phyloP scores from a whole-genome alignment of 306 rosid genomes.

The Cicer judaicum region DNA sequence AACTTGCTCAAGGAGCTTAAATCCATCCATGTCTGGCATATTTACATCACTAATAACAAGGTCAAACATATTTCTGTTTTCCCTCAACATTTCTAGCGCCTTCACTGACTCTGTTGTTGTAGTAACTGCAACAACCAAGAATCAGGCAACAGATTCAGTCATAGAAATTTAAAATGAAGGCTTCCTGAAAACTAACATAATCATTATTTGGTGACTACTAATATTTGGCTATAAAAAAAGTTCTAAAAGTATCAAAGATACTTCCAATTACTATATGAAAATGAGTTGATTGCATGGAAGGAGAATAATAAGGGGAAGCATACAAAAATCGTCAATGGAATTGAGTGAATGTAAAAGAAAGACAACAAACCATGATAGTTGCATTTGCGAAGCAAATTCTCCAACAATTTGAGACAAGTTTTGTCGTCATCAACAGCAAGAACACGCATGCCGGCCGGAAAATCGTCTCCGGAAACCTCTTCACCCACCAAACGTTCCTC shows the following conservation, averaged over 20 bases:
- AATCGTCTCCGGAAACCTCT: slow-evolving; percentile 46
- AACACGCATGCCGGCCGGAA: slow-evolving; percentile 90
- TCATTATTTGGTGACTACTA: neutral
- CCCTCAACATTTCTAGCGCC: slow-evolving; percentile 77
- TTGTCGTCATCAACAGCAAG: slow-evolving; percentile 85
- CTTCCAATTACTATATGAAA: neutral
- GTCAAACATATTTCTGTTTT: slow-evolving; percentile 69
- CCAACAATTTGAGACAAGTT: slow-evolving; percentile 70
- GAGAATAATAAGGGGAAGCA: neutral
- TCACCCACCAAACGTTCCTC: slow-evolving; percentile 47
- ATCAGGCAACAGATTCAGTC: slow-evolving; percentile 27
- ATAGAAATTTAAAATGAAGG: neutral
- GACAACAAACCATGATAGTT: slow-evolving; percentile 69
- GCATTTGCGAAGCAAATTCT: slow-evolving; percentile 75
- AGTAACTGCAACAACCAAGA: slow-evolving; percentile 66
- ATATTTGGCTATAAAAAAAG: neutral
- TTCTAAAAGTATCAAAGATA: neutral
- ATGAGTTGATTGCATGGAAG: neutral
- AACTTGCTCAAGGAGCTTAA: slow-evolving; percentile 78
- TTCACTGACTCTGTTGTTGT: slow-evolving; percentile 64
- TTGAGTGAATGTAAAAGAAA: neutral
- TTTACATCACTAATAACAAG: slow-evolving; percentile 84
- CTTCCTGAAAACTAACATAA: neutral
- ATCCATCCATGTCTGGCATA: slow-evolving; percentile 95
- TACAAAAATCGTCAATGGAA: neutral